phyloP scores from a whole-genome alignment of 495 filamentous ascomycete species.

The Cladorrhinum samala region DNA sequence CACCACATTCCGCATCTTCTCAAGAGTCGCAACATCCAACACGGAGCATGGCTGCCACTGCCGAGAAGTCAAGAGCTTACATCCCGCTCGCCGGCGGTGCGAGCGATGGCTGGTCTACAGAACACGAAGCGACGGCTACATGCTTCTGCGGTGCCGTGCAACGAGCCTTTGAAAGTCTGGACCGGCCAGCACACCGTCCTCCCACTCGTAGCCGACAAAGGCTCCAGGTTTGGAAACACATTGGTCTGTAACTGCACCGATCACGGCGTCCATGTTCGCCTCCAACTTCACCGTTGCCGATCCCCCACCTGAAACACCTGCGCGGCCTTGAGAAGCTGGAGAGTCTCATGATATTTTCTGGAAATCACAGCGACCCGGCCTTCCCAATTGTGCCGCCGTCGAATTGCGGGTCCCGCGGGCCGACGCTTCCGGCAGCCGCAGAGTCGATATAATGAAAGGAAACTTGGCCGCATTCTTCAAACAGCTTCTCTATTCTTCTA shows the following conservation, averaged over 20 bases:
- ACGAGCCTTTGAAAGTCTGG: slow-evolving; percentile 39
- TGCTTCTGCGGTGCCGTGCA: slow-evolving; percentile 53
- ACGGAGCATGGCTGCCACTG: too few relatives aligned
- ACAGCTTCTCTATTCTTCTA: too few relatives aligned
- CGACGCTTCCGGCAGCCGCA: too few relatives aligned
- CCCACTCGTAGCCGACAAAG: slow-evolving; percentile 3
- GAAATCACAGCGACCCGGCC: too few relatives aligned
- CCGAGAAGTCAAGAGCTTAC: slow-evolving; percentile 17
- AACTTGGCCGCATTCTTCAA: too few relatives aligned
- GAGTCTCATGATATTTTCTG: too few relatives aligned
- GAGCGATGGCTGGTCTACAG: slow-evolving; percentile 33
- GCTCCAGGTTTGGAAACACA: slow-evolving; percentile 40
- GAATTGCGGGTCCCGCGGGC: too few relatives aligned
- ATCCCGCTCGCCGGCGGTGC: slow-evolving; percentile 23
- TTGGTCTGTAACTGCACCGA: slow-evolving; percentile 52
- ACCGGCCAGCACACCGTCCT: slow-evolving; percentile 1
- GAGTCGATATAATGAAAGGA: too few relatives aligned
- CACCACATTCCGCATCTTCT: too few relatives aligned
- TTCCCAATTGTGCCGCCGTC: too few relatives aligned
- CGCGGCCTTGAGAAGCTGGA: slow-evolving; percentile 43
- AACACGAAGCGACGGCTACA: slow-evolving; percentile 45
- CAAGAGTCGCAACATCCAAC: too few relatives aligned
- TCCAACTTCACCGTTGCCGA: slow-evolving; percentile 47
- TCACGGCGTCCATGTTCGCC: slow-evolving; percentile 55
- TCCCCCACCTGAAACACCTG: slow-evolving; percentile 36